phyloP scores from a whole-genome alignment of 2,329 filamentous ascomycete species.

The Aciculosporium take region DNA sequence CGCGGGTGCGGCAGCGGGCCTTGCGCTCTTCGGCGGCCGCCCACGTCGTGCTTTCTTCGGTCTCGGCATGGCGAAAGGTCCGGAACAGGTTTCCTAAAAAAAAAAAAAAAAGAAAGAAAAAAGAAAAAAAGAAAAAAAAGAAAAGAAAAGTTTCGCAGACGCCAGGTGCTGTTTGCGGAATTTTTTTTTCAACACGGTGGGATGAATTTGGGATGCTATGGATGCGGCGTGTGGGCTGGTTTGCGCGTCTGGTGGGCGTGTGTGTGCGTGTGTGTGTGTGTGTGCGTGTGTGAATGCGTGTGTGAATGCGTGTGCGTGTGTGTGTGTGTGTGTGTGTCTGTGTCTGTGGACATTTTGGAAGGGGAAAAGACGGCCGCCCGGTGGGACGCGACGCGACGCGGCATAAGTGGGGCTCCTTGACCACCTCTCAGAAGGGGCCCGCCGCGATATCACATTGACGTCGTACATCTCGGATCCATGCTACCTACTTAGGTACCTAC shows the following conservation, averaged over 20 bases:
- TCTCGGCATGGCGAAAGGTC: slow-evolving; percentile 7
- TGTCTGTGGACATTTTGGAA: neutral
- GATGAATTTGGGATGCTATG: neutral
- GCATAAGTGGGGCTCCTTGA: neutral
- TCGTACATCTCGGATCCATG: too few species aligned
- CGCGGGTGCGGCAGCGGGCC: neutral
- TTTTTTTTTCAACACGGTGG: neutral
- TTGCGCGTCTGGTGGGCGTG: neutral
- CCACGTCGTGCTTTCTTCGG: slow-evolving; percentile 8
- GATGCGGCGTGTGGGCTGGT: neutral
- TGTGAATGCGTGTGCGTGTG: neutral
- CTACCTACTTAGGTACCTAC: too few species aligned
- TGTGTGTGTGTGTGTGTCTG: neutral
- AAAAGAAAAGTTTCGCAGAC: too few species aligned
- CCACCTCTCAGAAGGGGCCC: too few species aligned
- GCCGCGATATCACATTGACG: neutral
- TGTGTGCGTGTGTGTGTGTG: neutral
- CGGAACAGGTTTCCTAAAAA: too few species aligned
- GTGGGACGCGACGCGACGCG: slow-evolving; percentile 12
- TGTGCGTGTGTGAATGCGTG: neutral
- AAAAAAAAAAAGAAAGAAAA: too few species aligned
- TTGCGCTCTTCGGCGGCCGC: neutral
- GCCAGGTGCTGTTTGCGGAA: neutral
- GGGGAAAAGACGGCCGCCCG: neutral
- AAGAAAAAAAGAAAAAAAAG: too few species aligned